Conservation (phyloP, 768 basidiomycete species). For the Panaeolus cyanescens region DNA sequence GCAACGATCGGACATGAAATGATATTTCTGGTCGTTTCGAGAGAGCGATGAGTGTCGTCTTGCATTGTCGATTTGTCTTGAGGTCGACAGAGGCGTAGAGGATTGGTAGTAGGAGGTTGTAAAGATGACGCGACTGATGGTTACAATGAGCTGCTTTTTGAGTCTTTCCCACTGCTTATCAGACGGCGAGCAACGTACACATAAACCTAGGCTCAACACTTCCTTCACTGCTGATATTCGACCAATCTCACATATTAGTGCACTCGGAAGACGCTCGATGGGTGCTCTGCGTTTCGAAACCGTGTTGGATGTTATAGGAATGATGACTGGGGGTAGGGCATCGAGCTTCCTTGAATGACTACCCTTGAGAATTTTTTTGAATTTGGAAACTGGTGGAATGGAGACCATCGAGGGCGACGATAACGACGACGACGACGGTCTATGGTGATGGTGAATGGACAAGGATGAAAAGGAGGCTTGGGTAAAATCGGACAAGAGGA, state of each 20-base stretch:
- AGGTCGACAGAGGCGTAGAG: conserved; percentile 36
- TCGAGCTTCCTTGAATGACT: neutral
- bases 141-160: neutral
- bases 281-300: neutral
- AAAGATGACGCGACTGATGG: conserved; percentile 29
- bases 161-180: neutral
- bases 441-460: neutral
- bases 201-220: neutral
- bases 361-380: conserved; percentile 2
- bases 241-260: neutral
- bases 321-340: neutral
- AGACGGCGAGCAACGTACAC: neutral
- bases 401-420: neutral
- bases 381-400: neutral
- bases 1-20: conserved; percentile 27
- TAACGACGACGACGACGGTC: neutral
- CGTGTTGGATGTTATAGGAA: neutral
- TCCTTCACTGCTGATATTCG: neutral
- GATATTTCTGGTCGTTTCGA: conserved; percentile 33
- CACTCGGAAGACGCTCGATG: neutral
- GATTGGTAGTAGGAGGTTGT: conserved; percentile 25
- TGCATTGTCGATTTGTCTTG: conserved; percentile 34
- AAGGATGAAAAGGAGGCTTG: neutral
- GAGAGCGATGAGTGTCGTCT: conserved; percentile 46
- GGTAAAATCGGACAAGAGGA: conserved; percentile 1